These are phyloP conservation scores for Diaporthe vexans DNA, from an alignment of 2,329 filamentous ascomycete species.

Conservation along the genomic window DNA sequence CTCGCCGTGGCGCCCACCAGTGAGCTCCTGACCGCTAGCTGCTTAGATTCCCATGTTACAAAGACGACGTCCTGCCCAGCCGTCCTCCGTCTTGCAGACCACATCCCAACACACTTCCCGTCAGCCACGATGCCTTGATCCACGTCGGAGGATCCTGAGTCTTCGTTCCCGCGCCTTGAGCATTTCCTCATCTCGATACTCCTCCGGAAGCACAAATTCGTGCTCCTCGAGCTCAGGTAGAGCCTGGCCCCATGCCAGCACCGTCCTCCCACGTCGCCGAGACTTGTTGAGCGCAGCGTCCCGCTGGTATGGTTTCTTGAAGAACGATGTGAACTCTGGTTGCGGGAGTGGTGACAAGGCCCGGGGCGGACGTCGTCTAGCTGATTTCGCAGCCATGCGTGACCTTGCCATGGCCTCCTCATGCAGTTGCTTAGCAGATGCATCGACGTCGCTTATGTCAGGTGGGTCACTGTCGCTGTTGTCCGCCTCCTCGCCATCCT, in stretches of 20 bases:
- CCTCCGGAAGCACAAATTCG: constrained; percentile 83
- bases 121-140: constrained; percentile 40
- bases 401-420: constrained; percentile 76
- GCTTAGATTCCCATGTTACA: constrained; percentile 6
- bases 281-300: constrained; percentile 82
- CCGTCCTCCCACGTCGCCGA: constrained; percentile 77
- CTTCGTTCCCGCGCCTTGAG: constrained; percentile 73
- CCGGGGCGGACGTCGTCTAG: constrained; percentile 49
- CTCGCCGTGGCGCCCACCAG: constrained; percentile 13
- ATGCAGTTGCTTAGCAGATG: constrained; percentile 79
- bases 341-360: constrained; percentile 49
- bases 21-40: constrained; percentile 11
- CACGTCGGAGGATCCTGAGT: constrained; percentile 67
- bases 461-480: constrained; percentile 66
- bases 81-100: neutral
- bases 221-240: constrained; percentile 79
- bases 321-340: constrained; percentile 88
- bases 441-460: constrained; percentile 79
- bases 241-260: constrained; percentile 84
- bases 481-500: constrained; percentile 47
- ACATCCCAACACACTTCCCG: neutral
- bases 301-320: constrained; percentile 82
- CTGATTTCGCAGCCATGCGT: constrained; percentile 53
- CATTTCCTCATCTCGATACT: constrained; percentile 69
- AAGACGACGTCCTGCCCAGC: constrained; percentile 1